These are phyloP conservation scores for Aspergillus spinulosporus DNA, from an alignment of 2,329 filamentous ascomycete genomes.

Conservation along the genomic window DNA sequence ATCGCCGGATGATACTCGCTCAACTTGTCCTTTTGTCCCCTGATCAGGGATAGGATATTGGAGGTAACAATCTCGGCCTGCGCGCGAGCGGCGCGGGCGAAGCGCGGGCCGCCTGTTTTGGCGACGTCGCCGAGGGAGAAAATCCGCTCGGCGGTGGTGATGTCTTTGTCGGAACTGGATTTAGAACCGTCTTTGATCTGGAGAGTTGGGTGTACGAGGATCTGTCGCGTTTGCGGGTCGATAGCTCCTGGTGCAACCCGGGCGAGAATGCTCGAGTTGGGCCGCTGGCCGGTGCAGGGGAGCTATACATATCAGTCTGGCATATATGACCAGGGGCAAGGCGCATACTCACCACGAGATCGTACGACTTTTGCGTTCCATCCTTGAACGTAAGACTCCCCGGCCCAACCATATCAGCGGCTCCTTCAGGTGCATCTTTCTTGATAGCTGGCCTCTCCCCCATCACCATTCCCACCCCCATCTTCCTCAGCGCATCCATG, in stretches of 20 bases:
- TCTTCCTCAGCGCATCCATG: conserved; percentile 42
- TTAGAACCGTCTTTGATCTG: conserved; percentile 46
- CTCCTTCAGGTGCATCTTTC: conserved; percentile 24
- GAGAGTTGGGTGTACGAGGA: conserved; percentile 57
- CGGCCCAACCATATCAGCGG: conserved; percentile 34
- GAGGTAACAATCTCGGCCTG: conserved; percentile 57
- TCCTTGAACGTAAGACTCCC: conserved; percentile 56
- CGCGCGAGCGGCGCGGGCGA: conserved; percentile 55
- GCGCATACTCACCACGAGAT: neutral
- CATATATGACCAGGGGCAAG: too few relatives aligned
- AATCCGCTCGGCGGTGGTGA: conserved; percentile 38
- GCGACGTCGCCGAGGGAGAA: conserved; percentile 66
- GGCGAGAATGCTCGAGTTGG: conserved; percentile 54
- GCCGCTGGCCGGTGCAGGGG: conserved; percentile 58
- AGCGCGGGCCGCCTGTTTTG: conserved; percentile 52
- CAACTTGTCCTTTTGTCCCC: conserved; percentile 39
- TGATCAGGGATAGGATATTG: conserved; percentile 55
- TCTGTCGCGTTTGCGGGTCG: conserved; percentile 41
- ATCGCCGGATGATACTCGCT: conserved; percentile 47
- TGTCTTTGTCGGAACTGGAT: too few relatives aligned
- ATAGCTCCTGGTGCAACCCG: conserved; percentile 49
- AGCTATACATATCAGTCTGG: neutral
- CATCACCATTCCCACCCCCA: conserved; percentile 54
- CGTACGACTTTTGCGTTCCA: neutral
- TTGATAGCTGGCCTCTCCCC: conserved; percentile 47